Evolutionary conservation across 2,329 filamentous ascomycete species (phyloP).

Genomic region (Verticillium longisporum): DNA sequence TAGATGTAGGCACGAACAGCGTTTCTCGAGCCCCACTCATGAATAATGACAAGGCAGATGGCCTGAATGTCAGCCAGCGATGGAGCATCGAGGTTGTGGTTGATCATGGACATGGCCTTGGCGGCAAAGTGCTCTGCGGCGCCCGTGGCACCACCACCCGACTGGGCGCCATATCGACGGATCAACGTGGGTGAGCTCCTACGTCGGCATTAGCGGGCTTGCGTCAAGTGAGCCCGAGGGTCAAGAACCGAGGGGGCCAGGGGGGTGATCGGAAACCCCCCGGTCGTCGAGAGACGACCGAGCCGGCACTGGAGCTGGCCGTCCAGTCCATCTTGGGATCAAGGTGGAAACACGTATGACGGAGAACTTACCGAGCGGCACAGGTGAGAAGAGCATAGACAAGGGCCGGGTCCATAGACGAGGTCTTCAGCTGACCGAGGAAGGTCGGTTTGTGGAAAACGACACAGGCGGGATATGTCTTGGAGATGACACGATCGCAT

Average conservation of each 20-base stretch:
- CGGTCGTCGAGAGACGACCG: constrained; percentile 4
- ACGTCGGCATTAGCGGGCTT: background rate
- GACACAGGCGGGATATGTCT: constrained; percentile 54
- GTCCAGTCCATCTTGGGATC: too few relatives aligned
- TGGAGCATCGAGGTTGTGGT: constrained; percentile 52
- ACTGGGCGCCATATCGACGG: constrained; percentile 50
- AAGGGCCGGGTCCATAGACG: constrained; percentile 47
- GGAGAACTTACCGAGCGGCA: constrained; percentile 45
- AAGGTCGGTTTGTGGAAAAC: constrained; percentile 59
- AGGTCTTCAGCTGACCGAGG: constrained; percentile 52
- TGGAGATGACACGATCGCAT: constrained; percentile 54
- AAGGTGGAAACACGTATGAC: background rate
- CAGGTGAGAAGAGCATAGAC: constrained; percentile 52
- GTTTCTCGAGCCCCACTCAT: constrained; percentile 57
- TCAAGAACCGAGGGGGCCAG: background rate
- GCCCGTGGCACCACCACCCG: constrained; percentile 31
- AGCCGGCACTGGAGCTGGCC: background rate
- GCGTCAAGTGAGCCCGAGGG: background rate
- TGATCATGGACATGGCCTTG: constrained; percentile 51
- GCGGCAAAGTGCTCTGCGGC: constrained; percentile 53
- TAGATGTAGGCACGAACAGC: constrained; percentile 58
- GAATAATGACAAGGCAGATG: constrained; percentile 53
- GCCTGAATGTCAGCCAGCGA: constrained; percentile 55
- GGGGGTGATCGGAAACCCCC: too few relatives aligned
- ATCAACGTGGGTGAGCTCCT: constrained; percentile 51